Percentiles rank a stretch among this genome's conserved stretches.
These are phyloP conservation scores for Terfezia claveryi DNA, from an alignment of 495 filamentous ascomycete species.

Conservation along the genomic window DNA sequence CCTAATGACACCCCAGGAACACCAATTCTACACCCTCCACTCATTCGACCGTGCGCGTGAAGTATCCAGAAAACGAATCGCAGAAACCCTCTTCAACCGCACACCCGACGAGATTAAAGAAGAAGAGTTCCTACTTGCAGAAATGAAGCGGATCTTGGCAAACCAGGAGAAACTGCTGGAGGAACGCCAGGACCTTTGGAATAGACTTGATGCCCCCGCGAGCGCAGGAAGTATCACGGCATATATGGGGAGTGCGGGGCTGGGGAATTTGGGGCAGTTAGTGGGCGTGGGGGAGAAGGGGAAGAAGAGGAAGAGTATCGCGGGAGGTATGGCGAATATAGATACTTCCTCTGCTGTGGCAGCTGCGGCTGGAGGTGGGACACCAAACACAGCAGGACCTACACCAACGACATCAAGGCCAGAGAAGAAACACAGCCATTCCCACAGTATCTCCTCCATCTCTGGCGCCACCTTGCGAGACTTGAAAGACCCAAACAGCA, in stretches of 20 bases:
- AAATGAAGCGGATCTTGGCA: slow-evolving; percentile 71
- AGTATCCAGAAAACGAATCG: slow-evolving; percentile 58
- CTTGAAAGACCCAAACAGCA: background rate
- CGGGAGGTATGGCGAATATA: slow-evolving; percentile 21
- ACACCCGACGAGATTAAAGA: slow-evolving; percentile 74
- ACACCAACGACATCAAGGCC: slow-evolving; percentile 25
- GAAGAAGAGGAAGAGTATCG: slow-evolving; percentile 45
- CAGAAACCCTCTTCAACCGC: slow-evolving; percentile 51
- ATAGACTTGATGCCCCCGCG: slow-evolving; percentile 56
- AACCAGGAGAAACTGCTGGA: slow-evolving; percentile 61
- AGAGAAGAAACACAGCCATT: slow-evolving; percentile 26
- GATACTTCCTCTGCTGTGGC: slow-evolving; percentile 33
- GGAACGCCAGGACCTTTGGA: slow-evolving; percentile 77
- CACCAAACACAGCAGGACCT: slow-evolving; percentile 1
- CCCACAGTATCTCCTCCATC: background rate
- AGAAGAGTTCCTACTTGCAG: slow-evolving; percentile 67
- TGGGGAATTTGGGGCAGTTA: slow-evolving; percentile 59
- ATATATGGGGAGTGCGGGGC: slow-evolving; percentile 58
- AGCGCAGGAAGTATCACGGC: slow-evolving; percentile 39
- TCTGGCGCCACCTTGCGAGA: background rate
- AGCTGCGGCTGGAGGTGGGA: slow-evolving; percentile 22
- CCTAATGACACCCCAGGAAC: slow-evolving; percentile 68
- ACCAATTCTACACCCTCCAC: slow-evolving; percentile 59
- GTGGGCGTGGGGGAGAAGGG: slow-evolving; percentile 53
- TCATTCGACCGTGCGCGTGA: slow-evolving; percentile 68